Evolutionary conservation across 495 filamentous ascomycete genomes (phyloP).

Genomic region (Hypoxylon subgilvum): DNA sequence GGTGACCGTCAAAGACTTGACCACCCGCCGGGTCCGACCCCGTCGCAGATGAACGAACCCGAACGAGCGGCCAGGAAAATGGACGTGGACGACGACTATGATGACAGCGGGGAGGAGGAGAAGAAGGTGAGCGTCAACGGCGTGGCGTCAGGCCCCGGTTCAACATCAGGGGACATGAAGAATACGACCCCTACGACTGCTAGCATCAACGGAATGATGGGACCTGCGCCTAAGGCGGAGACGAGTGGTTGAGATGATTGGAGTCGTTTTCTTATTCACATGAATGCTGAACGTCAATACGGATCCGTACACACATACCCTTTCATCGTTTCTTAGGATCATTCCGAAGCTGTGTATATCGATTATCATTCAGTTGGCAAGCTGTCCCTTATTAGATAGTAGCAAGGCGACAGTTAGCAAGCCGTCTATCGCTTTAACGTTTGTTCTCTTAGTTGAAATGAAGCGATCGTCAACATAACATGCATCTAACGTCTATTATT

Average conservation of each 20-base stretch:
- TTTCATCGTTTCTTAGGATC: conserved; percentile 27
- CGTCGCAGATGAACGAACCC: conserved; percentile 59
- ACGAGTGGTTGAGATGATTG: conserved; percentile 21
- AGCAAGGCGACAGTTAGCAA: conserved; percentile 31
- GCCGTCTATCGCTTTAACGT: conserved; percentile 33
- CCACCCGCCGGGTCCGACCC: conserved; percentile 54
- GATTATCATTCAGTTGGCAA: conserved; percentile 27
- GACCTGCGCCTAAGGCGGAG: conserved; percentile 48
- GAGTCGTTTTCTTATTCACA: conserved; percentile 13
- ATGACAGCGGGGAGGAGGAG: conserved; percentile 90
- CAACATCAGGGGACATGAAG: conserved; percentile 53
- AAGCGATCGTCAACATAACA: conserved; percentile 11
- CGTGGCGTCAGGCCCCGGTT: conserved; percentile 43
- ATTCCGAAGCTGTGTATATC: conserved; percentile 32
- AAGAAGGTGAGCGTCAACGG: conserved; percentile 58
- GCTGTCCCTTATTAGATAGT: conserved; percentile 29
- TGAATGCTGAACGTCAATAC: conserved; percentile 24
- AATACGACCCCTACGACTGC: conserved; percentile 53
- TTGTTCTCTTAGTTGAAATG: conserved; percentile 23
- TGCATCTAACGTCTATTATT: conserved; percentile 4
- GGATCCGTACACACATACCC: too few relatives aligned
- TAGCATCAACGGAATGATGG: conserved; percentile 54
- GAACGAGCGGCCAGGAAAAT: conserved; percentile 92
- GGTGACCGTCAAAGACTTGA: conserved; percentile 56
- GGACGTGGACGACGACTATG: conserved; percentile 95